Evolutionary conservation across 1,139 yeast species (phyloP).

Genomic region (Nakaseomyces delphensis): DNA sequence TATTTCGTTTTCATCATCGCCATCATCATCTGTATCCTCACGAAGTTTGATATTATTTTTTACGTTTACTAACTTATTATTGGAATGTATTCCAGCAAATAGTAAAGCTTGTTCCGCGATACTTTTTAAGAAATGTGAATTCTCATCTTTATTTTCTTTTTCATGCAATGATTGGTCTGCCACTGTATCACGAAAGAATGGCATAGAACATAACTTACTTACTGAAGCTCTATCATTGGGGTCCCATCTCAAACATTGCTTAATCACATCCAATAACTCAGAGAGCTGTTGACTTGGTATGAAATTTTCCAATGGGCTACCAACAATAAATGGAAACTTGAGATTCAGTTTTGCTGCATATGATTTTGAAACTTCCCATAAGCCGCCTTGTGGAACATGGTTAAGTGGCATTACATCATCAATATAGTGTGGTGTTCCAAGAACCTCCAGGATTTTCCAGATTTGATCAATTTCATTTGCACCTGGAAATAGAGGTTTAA

Average conservation of each 20-base stretch:
- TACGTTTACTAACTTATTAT: neutral
- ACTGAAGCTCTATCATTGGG: constrained; percentile 48
- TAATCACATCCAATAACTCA: constrained; percentile 45
- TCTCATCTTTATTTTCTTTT: constrained; percentile 5
- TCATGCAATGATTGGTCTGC: constrained; percentile 17
- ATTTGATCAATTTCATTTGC: constrained; percentile 68
- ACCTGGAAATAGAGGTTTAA: constrained; percentile 81
- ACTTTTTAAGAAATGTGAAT: constrained; percentile 8
- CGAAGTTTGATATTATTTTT: constrained; percentile 4
- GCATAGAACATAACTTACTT: constrained; percentile 38
- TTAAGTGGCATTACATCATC: constrained; percentile 18
- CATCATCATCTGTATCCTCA: neutral
- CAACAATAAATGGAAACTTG: constrained; percentile 41
- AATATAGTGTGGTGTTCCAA: constrained; percentile 57
- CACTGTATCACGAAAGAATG: constrained; percentile 45
- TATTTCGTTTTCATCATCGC: neutral
- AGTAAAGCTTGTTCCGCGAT: constrained; percentile 23
- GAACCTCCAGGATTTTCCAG: constrained; percentile 50
- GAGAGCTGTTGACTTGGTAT: constrained; percentile 35
- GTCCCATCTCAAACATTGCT: constrained; percentile 56
- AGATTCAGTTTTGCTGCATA: constrained; percentile 48
- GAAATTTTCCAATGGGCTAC: constrained; percentile 34
- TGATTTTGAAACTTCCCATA: constrained; percentile 51
- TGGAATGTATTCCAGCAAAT: constrained; percentile 19
- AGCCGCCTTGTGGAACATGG: constrained; percentile 50